Evolutionary conservation across 225 moss, liverwort and hornwort genomes (phyloP).

Genomic region (Pseudoscleropodium purum): DNA sequence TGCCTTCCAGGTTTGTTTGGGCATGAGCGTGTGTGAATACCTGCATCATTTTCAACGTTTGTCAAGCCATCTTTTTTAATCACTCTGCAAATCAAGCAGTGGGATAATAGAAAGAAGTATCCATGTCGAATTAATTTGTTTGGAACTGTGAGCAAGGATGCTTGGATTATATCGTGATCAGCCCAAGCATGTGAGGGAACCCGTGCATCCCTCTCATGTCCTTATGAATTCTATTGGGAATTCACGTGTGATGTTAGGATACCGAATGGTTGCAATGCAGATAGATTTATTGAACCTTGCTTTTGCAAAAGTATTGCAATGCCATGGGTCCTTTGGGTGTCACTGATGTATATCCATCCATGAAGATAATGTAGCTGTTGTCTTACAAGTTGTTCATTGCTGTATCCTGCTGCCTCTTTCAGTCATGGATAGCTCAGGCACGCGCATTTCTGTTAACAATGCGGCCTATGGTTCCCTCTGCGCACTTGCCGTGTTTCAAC

Average conservation of each 20-base stretch:
- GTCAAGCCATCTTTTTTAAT: background rate
- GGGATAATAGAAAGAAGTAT: background rate
- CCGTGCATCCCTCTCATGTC: background rate
- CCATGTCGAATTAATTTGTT: background rate
- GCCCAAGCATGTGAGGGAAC: background rate
- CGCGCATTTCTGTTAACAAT: constrained; percentile 49
- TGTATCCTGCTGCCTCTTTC: background rate
- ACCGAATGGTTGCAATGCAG: background rate
- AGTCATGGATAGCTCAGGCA: constrained; percentile 32
- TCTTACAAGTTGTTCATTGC: background rate
- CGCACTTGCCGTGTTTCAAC: constrained; percentile 82
- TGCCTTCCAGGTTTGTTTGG: background rate
- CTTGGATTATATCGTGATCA: background rate
- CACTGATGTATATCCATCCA: background rate
- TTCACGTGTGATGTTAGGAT: background rate
- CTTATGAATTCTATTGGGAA: background rate
- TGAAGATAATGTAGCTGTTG: background rate
- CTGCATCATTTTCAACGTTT: background rate
- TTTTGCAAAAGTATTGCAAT: background rate
- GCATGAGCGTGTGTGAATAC: background rate
- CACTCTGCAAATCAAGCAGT: background rate
- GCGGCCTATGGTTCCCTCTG: constrained; percentile 57
- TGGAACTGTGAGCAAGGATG: background rate
- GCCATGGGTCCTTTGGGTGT: background rate
- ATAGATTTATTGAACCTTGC: background rate